These are phyloP conservation scores for Coelastrella sp. DNA, from an alignment of 139 green algal species.

Conservation along the genomic window DNA sequence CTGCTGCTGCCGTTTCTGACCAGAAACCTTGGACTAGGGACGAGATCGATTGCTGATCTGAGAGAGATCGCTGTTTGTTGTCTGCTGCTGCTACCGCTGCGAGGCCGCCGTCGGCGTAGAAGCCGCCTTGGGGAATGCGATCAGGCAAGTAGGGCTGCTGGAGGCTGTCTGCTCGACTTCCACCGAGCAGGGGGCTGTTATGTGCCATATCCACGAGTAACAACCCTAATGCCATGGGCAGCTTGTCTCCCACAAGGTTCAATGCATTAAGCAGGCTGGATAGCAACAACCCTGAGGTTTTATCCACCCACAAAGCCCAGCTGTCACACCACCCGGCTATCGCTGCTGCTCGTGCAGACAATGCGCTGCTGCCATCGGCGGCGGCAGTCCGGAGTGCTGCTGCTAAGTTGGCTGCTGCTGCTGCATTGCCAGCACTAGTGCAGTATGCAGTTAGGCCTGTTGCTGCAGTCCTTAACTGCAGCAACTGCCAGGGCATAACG, in stretches of 20 bases:
- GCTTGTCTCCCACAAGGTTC: constrained; percentile 49
- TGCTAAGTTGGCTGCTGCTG: constrained; percentile 4
- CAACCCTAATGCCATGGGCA: constrained; percentile 58
- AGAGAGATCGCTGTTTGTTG: neutral
- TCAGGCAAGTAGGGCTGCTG: constrained; percentile 1
- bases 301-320: constrained; percentile 25
- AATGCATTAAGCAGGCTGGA: constrained; percentile 53
- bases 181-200: constrained; percentile 30
- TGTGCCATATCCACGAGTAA: constrained; percentile 52
- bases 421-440: neutral
- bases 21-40: neutral
- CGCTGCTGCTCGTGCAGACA: neutral
- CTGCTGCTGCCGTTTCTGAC: neutral
- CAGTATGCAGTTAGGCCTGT: neutral
- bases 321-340: constrained; percentile 16
- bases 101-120: neutral
- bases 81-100: constrained; percentile 30
- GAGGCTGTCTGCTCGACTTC: constrained; percentile 36
- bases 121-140: neutral
- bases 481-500: neutral
- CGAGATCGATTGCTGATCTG: neutral
- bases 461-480: neutral
- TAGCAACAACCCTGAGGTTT: neutral
- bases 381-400: neutral
- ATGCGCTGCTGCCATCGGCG: constrained; percentile 7